Evolutionary conservation across 495 filamentous ascomycete species (phyloP), one percentile per base, ranked within the genome.

Genomic region (Penicillium ochrochloron): DNA sequence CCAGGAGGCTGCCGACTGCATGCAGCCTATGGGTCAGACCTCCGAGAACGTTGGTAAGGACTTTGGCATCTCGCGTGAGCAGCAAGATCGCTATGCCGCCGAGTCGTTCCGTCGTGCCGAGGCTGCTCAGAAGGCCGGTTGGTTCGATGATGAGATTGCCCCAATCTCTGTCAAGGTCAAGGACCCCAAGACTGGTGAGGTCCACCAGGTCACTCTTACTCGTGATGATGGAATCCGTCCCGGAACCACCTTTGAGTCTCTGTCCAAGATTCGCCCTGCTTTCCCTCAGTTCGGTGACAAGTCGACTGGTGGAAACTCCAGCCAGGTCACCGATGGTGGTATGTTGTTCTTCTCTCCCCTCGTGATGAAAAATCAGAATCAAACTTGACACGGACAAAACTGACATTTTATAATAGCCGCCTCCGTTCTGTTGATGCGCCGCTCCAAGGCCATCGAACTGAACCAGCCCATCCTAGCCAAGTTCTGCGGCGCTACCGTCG

Each of bases 21-120:
- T 92, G 86, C 88, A 94, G 84, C 88, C 93, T 33, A 99, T 99
- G 95, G 95, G 95, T 0, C 95, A 97, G 87, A 99, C 95, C 0
- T 92, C 89, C 12, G 95, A 99, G 82, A 97, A 99, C 68, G 92
- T 99, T n/a, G 92, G 87, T 52, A 87, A 85, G 57, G 94, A 97
- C 79, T 99, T 99, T 73, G 84, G 89, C 62, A 88, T 99, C 70
- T 77, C 87, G 2, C 86, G 95, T 50, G 88, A 94, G 72, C 72
- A 73, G 65, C 92, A 97, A 75, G 95, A 99, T 75, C 78, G 85
- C 60, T 97, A 88, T 75, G 92, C 95, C 0, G 91, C 91, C 10
- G 92, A 96, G 82, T 91, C 87, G 12, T 97, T 91, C 80, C 85
- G 86, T 62, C 87, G 93, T 35, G 95, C 95, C 21, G 95, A 99